Evolutionary conservation across 768 basidiomycete species (phyloP).

Genomic region (Tylopilus felleus): DNA sequence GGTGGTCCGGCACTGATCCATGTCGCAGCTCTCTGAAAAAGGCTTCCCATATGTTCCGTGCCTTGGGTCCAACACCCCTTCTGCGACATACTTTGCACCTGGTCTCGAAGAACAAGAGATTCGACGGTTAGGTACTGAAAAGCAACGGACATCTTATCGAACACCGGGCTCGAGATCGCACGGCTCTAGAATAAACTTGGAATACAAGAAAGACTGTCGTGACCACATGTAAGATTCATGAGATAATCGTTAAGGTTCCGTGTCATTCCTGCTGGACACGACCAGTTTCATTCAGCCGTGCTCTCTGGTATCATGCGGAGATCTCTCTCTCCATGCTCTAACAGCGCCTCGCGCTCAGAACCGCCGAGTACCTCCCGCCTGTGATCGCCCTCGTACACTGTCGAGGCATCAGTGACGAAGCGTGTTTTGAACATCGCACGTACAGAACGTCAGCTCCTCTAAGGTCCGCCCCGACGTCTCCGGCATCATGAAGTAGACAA

Average conservation of each 20-base stretch:
- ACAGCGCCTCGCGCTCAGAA: background rate
- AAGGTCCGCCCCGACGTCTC: slow-evolving; percentile 19
- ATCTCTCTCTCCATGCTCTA: background rate
- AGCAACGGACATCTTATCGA: no score
- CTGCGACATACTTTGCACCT: slow-evolving; percentile 87
- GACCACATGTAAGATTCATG: no score
- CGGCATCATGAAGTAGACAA: slow-evolving; percentile 19
- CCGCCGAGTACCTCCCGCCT: background rate
- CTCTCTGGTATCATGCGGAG: background rate
- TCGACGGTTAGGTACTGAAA: no score
- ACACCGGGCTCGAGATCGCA: no score
- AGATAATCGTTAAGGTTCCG: no score
- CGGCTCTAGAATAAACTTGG: no score
- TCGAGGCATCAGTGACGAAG: background rate
- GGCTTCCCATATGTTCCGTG: slow-evolving; percentile 78
- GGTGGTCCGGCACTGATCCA: slow-evolving; percentile 9
- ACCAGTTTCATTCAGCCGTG: background rate
- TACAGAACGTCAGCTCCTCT: slow-evolving; percentile 19
- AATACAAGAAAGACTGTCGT: no score
- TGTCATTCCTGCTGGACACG: no score
- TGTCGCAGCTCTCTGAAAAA: slow-evolving; percentile 75
- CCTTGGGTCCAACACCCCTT: slow-evolving; percentile 52
- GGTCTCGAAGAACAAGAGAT: slow-evolving; percentile 90
- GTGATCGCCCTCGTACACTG: background rate
- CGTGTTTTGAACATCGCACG: background rate